phyloP scores from a whole-genome alignment of 345 rosid genomes.

The Acer negundo region DNA sequence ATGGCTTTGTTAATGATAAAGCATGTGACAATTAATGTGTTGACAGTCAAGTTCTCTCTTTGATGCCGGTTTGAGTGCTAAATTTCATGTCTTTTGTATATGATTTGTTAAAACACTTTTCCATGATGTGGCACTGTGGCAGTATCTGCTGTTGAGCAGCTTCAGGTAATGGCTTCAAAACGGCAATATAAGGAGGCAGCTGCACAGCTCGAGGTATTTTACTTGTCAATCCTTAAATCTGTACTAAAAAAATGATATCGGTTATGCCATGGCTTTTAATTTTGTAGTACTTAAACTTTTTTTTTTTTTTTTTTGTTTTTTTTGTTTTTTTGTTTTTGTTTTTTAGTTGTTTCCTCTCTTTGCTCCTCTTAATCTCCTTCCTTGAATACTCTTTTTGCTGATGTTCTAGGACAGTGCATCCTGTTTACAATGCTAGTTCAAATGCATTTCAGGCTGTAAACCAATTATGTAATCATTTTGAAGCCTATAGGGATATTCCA shows the following conservation, averaged over 20 bases:
- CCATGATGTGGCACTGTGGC: slow-evolving; percentile 42
- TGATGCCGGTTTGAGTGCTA: neutral
- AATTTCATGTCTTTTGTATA: slow-evolving; percentile 6
- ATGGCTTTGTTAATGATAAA: neutral
- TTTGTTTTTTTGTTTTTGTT: neutral
- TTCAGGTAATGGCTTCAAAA: slow-evolving; percentile 98
- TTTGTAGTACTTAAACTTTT: too few relatives aligned
- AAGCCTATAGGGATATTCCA: slow-evolving; percentile 96
- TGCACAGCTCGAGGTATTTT: slow-evolving; percentile 91
- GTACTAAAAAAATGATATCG: too few relatives aligned
- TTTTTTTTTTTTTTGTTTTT: neutral
- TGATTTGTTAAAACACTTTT: slow-evolving; percentile 24
- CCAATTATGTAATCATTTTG: slow-evolving; percentile 95
- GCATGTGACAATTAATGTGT: neutral
- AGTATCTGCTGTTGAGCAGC: slow-evolving; percentile 99
- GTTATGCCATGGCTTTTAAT: too few relatives aligned
- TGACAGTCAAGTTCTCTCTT: neutral
- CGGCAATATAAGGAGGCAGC: slow-evolving; percentile 96
- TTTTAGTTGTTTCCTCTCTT: neutral
- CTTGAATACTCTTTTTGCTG: neutral
- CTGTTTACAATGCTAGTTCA: slow-evolving; percentile 24
- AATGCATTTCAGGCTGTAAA: slow-evolving; percentile 88
- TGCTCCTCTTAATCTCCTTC: neutral
- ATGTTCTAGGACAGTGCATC: slow-evolving; percentile 9
- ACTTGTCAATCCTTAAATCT: slow-evolving; percentile 4